Conservation (phyloP, 1,284 basidiomycete species). For the Ustilago esculenta region DNA sequence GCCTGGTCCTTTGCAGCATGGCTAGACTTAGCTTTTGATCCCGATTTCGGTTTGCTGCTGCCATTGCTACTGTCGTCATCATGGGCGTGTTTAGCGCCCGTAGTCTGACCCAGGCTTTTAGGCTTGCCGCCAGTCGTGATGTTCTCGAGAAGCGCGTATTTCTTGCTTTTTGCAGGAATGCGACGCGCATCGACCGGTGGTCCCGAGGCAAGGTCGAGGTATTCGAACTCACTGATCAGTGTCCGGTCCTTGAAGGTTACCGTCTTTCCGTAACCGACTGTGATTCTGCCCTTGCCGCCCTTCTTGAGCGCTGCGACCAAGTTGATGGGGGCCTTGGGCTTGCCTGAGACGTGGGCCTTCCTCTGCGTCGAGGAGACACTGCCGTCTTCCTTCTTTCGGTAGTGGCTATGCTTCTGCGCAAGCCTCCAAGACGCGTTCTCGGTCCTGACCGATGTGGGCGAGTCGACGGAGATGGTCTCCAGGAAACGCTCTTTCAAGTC, state of each 20-base stretch:
- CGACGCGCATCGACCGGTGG: slow-evolving; percentile 68
- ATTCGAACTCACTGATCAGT: slow-evolving; percentile 68
- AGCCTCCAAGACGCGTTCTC: slow-evolving; percentile 61
- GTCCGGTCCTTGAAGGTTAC: slow-evolving; percentile 70
- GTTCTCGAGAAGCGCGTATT: slow-evolving; percentile 67
- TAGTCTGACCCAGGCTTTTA: slow-evolving; percentile 57
- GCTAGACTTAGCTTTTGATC: slow-evolving; percentile 21
- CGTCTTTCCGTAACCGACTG: slow-evolving; percentile 68
- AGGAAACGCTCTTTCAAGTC: slow-evolving; percentile 70
- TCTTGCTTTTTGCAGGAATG: slow-evolving; percentile 67
- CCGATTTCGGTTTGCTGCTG: slow-evolving; percentile 15
- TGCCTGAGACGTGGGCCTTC: slow-evolving; percentile 24
- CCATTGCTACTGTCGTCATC: slow-evolving; percentile 21
- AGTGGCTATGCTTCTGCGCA: slow-evolving; percentile 60
- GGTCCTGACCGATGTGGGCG: slow-evolving; percentile 55
- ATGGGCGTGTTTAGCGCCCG: slow-evolving; percentile 49
- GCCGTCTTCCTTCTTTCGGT: slow-evolving; percentile 39
- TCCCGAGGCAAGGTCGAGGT: slow-evolving; percentile 70
- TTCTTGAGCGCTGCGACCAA: slow-evolving; percentile 69
- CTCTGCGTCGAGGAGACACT: slow-evolving; percentile 25
- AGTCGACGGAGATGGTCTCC: slow-evolving; percentile 69
- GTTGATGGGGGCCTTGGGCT: slow-evolving; percentile 54
- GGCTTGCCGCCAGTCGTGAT: slow-evolving; percentile 68
- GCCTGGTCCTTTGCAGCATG: slow-evolving; percentile 18
- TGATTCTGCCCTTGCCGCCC: slow-evolving; percentile 69